Base-by-base conservation (phyloP, 1,284 basidiomycete species). In the Moniliophthora roreri region DNA sequence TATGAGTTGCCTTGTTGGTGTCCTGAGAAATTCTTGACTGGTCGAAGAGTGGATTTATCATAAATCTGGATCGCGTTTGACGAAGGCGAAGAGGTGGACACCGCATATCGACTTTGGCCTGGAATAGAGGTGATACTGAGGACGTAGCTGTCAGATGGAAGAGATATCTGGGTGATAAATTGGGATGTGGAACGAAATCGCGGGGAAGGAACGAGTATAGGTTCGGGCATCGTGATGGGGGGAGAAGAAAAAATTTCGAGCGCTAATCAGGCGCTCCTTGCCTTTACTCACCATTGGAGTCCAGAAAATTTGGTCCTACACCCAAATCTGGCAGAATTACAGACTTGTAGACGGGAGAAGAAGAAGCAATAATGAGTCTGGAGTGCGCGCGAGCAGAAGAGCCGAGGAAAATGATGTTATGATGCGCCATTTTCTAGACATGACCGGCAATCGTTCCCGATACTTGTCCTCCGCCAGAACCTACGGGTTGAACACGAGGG, bases 1-100 rank as follows among this genome's bases (percentile, higher is more conserved):
- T 75, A 72, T 0, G 84, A 82, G 9, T 76, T 84, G 10, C 78
- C 77, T 3, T 63, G 62, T 53, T 73, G 71, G 55, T 89, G 87
- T 3, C 81, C 86, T 9, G 72, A 59, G 34, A 89, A 70, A 4
- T 74, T 74, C 34, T 71, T 64, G n/a, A 77, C 63, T 2, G 35
- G 13, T 21, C 62, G 63, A 48, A 89, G 66, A 35, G 78, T 79
- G 1, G 69, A 62, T 62, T 76, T 84, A 66, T 88, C 86, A 60
- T 83, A 81, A 18, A 89, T 67, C 63, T 85, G 72, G 58, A 89
- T 86, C 23, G 73, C 69, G 60, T 48, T 45, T n/a, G 51, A 53
- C 26, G 51, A 53, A 34, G 51, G 45, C 34, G 46, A 53, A 18
- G 35, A 53, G 23, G 32, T 37, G 1, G 51, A 53, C 6, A 13